phyloP scores from a whole-genome alignment of 306 rosid species.

The Dryas drummondii region DNA sequence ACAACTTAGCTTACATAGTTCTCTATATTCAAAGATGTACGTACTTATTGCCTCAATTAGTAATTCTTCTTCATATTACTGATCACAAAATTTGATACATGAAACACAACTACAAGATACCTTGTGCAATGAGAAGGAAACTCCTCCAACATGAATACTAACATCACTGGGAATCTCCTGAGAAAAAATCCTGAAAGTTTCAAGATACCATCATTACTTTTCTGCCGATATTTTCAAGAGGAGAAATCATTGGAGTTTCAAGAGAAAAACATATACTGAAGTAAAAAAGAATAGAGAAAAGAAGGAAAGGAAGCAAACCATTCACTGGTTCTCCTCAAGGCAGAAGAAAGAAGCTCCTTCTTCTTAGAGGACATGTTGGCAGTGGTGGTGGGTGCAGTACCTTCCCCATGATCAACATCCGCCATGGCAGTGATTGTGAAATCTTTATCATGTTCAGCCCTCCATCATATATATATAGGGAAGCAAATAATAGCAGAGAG shows the following conservation, averaged over 20 bases:
- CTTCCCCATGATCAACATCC: constrained; percentile 45
- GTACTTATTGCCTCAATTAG: too few relatives aligned
- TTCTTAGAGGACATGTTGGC: constrained; percentile 59
- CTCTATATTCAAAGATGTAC: neutral
- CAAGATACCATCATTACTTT: constrained; percentile 13
- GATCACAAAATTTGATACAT: constrained; percentile 8
- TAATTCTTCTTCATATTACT: neutral
- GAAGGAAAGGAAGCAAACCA: constrained; percentile 52
- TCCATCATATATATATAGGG: constrained; percentile 29
- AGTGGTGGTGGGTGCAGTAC: constrained; percentile 38
- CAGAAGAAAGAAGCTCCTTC: constrained; percentile 82
- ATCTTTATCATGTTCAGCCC: constrained; percentile 30
- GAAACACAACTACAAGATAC: constrained; percentile 41
- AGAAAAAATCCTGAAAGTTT: constrained; percentile 81
- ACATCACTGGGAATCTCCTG: constrained; percentile 97
- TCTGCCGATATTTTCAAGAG: neutral
- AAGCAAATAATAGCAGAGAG: constrained; percentile 29
- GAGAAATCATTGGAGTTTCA: constrained; percentile 13
- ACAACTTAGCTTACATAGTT: neutral
- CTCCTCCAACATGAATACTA: constrained; percentile 67
- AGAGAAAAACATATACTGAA: neutral
- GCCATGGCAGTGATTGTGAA: constrained; percentile 48
- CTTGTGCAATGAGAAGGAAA: constrained; percentile 83
- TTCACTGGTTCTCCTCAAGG: constrained; percentile 91
- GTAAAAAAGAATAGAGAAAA: constrained; percentile 7